phyloP scores from a whole-genome alignment of 2,329 filamentous ascomycete genomes.

The Phyllachora maydis region DNA sequence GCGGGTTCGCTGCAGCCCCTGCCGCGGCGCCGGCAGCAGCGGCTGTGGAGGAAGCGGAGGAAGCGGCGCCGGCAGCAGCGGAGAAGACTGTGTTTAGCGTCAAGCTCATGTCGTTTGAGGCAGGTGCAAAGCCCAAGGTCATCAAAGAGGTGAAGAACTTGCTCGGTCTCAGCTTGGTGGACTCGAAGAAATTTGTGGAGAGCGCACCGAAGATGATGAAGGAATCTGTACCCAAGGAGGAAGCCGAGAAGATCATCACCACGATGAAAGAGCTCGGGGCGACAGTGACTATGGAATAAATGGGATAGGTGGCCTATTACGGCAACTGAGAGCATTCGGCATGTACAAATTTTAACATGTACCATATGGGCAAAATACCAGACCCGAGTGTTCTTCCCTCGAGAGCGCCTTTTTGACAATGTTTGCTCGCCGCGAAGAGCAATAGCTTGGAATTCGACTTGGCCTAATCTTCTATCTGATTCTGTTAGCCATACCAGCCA shows the following conservation, averaged over 20 bases:
- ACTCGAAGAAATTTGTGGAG: conserved; percentile 99
- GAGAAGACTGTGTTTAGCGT: conserved; percentile 97
- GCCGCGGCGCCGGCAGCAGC: conserved; percentile 32
- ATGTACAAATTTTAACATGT: too few relatives aligned
- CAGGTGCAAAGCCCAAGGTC: conserved; percentile 84
- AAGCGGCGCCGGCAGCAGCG: conserved; percentile 69
- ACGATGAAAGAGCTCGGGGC: conserved; percentile 85
- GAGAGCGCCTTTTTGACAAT: too few relatives aligned
- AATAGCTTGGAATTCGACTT: too few relatives aligned
- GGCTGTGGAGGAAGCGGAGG: conserved; percentile 63
- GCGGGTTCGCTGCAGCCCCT: conserved; percentile 60
- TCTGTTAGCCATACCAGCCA: too few relatives aligned
- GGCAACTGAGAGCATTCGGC: too few relatives aligned
- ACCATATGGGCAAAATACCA: too few relatives aligned
- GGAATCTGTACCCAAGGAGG: conserved; percentile 96
- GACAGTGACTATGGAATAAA: conserved; percentile 80
- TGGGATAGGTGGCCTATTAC: too few relatives aligned
- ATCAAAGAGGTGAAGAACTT: conserved; percentile 99
- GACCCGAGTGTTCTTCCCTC: too few relatives aligned
- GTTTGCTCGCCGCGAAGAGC: too few relatives aligned
- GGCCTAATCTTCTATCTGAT: too few relatives aligned
- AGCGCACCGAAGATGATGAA: conserved; percentile 96
- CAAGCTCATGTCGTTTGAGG: conserved; percentile 81
- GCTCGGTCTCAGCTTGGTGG: conserved; percentile 86
- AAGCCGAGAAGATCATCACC: conserved; percentile 93